Base-by-base conservation (phyloP, 176 grass and related monocot species). In the Thinopyrum elongatum region DNA sequence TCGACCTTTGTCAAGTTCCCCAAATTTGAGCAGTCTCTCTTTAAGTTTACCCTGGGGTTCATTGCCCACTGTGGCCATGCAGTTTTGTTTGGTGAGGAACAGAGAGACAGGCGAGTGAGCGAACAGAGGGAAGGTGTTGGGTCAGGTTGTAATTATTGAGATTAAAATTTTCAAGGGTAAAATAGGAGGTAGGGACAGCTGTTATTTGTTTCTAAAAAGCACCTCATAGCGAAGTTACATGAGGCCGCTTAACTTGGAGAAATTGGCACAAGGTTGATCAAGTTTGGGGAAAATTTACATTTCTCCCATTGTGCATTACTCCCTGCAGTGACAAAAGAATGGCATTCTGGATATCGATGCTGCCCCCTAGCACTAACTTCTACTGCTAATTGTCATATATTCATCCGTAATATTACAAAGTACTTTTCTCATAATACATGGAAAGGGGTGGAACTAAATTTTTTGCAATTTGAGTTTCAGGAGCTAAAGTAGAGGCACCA, bases 401-500 rank as follows among this genome's bases (percentile, higher is more conserved):
- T 41, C 44, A 46, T 82, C 69, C 22, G 19, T 31, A 65, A 47
- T 47, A 66, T 22, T 80, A 30, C 5, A 0, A 22, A 31, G 26
- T 80, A 30, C 16, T 42, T 47, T 49, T 62, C 73, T 77, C 34
- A 55, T 80, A 65, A 34, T 84, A 90, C 73, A 81, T 87, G 14
- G 31, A 60, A 80, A 75, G 5, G 14, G 7, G 28, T 79, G 44
- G 83, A 64, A 71, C 10, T 51, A 55, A 55, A 7, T 64, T 29
- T 58, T 75, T 44, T 58, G 26, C 26, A 84, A 29, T 87, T 89
- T 85, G 13, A 78, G 60, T 82, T 88, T 47, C 75, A 92, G 89
- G 77, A 78, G 88, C 79, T 67, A 86, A 86, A 57, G 70, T 82
- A 53, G 83, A 92, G 64, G 39, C 78, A 87, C 79, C 90, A 76